Base-by-base conservation (phyloP, 495 filamentous ascomycete species). In the Tuber microsphaerosporum region DNA sequence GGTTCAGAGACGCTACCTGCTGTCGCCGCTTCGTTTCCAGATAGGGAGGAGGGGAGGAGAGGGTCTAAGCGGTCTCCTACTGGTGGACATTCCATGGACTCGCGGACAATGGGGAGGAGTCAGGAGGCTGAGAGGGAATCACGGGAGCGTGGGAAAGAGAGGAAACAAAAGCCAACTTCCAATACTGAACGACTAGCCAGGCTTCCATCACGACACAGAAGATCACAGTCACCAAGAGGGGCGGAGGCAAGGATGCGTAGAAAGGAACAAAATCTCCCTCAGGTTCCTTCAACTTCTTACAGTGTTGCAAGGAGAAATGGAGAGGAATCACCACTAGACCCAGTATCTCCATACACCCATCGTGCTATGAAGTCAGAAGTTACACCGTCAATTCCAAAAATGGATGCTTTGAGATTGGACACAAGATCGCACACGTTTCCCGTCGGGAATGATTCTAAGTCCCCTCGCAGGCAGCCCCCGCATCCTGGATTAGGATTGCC, bases 351-450 rank as follows among this genome's bases (percentile, higher is more conserved):
- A 45, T 26, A 78, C 31, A 31, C 42, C 19, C 70, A 75, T 44
- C 77, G 65, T 51, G 37, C 77, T 71, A 75, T 73, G 65, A 44
- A 51, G n/a, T 75, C 77, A 19, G 76, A 79, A 34, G 71, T 70
- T 44, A 70, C 56, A 9, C 65, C 70, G 2, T 51, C 22, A 19
- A 75, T 68, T 46, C 61, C 56, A 61, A 84, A 82, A 10, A 51
- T 84, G 69, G 84, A 84, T 73, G 84, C 82, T 10, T 80, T 86
- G 26, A 81, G 80, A 14, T 79, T 85, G 22, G 84, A 85, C 17
- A 86, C 81, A 75, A 85, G 89, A 22, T 86, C 88, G 37, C 87
- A 87, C 51, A 90, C 88, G 0, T 89, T 89, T 74, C 89, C 89
- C 3, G 79, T 83, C 3, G 51, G 82, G 82, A 42, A 84, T 79